Evolutionary conservation across 805 yeast genomes (phyloP).

Genomic region (Lachancea nothofagi): DNA sequence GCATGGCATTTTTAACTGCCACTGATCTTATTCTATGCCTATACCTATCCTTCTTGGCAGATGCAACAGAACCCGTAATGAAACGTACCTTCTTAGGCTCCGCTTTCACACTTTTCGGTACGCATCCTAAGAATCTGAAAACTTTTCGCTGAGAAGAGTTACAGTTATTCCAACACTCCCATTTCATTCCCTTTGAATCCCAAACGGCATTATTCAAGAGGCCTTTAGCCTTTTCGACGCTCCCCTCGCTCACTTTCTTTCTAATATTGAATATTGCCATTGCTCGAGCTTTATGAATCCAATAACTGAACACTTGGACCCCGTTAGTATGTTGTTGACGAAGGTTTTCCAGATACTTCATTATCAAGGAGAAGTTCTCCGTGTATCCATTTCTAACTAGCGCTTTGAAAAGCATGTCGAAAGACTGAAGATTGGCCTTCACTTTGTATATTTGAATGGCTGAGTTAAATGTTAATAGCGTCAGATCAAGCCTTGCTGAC

Average conservation of each 20-base stretch:
- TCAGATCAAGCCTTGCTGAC: slow-evolving; percentile 35
- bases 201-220: slow-evolving; percentile 10
- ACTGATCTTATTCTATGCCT: slow-evolving; percentile 2
- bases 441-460: slow-evolving; percentile 25
- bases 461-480: slow-evolving; percentile 32
- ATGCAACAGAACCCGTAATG: slow-evolving; percentile 1
- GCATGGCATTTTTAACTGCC: slow-evolving; percentile 28
- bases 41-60: neutral
- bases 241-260: slow-evolving; percentile 3
- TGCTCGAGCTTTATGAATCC: slow-evolving; percentile 25
- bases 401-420: slow-evolving; percentile 33
- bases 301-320: slow-evolving; percentile 19
- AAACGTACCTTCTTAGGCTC: neutral
- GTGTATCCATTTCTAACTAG: slow-evolving; percentile 33
- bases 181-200: slow-evolving; percentile 10
- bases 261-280: slow-evolving; percentile 23
- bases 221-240: slow-evolving; percentile 6
- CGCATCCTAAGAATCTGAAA: slow-evolving; percentile 23
- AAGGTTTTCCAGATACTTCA: slow-evolving; percentile 26
- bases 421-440: slow-evolving; percentile 30
- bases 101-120: slow-evolving; percentile 14
- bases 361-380: slow-evolving; percentile 22
- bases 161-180: slow-evolving; percentile 17
- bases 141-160: slow-evolving; percentile 12
- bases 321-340: slow-evolving; percentile 11